These are phyloP conservation scores for Capsicum chinense DNA, from an alignment of 257 asterid genomes.

Conservation along the genomic window DNA sequence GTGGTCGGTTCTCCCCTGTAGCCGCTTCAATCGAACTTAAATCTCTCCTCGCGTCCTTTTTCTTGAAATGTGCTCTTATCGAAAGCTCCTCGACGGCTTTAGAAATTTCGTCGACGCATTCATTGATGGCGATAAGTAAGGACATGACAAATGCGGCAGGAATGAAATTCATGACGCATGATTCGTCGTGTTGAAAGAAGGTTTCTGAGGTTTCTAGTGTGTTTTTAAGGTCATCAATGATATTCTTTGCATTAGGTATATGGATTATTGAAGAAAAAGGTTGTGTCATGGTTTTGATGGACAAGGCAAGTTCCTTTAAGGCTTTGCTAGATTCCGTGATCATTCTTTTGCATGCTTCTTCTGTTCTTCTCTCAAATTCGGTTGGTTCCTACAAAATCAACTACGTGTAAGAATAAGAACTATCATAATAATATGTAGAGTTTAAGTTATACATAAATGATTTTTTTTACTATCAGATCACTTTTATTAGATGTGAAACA, in stretches of 20 bases:
- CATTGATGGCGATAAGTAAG: constrained; percentile 32
- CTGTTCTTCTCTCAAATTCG: constrained; percentile 35
- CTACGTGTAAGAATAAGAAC: not conserved
- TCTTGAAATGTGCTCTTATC: constrained; percentile 30
- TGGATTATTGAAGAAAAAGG: constrained; percentile 26
- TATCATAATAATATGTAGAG: not conserved
- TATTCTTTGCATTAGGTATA: constrained; percentile 37
- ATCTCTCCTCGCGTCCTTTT: no score
- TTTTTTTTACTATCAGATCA: no score
- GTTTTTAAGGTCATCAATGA: constrained; percentile 41
- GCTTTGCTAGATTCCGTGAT: constrained; percentile 54
- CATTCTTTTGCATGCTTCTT: constrained; percentile 55
- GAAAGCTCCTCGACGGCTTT: constrained; percentile 42
- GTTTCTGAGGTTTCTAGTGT: constrained; percentile 24
- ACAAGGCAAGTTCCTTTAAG: constrained; percentile 48
- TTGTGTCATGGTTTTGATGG: constrained; percentile 54
- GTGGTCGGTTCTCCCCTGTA: not conserved
- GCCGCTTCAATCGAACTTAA: no score
- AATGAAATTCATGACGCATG: constrained; percentile 29
- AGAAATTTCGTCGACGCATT: constrained; percentile 33
- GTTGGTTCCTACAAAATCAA: constrained; percentile 34
- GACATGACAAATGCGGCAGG: constrained; percentile 37
- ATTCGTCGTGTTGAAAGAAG: not conserved
- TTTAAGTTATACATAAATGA: not conserved
- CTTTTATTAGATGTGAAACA: no score